A percentile compares a stretch with the other conserved stretches of the same genome.
These are phyloP conservation scores for Erysimum cheiri DNA, from an alignment of 441 rosid genomes.

Conservation along the genomic window DNA sequence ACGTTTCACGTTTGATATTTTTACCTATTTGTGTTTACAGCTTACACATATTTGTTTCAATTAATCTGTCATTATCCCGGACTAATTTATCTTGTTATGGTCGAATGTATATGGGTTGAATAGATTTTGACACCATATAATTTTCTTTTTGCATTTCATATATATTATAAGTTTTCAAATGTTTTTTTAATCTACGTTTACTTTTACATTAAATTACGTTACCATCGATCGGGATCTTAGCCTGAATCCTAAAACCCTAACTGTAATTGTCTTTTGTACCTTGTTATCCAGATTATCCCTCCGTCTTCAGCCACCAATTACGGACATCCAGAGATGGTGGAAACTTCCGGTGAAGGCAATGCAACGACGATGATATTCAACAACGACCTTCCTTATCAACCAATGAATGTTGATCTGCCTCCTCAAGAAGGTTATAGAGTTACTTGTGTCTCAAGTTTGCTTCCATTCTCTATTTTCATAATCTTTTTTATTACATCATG, in stretches of 20 bases:
- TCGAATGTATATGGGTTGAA: background rate
- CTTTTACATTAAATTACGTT: background rate
- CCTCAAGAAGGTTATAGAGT: constrained; percentile 22
- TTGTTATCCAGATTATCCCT: constrained; percentile 7
- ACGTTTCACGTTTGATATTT: background rate
- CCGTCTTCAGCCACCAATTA: constrained; percentile 4
- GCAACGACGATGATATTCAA: background rate
- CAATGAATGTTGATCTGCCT: background rate
- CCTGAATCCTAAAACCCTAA: background rate
- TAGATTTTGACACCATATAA: background rate
- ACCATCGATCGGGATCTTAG: background rate
- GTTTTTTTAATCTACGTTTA: background rate
- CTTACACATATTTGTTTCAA: background rate
- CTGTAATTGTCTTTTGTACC: constrained; percentile 1
- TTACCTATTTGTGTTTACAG: background rate
- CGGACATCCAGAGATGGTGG: background rate
- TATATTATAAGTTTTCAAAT: background rate
- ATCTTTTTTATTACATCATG: background rate
- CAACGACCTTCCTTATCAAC: constrained; percentile 7
- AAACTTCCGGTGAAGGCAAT: constrained; percentile 18
- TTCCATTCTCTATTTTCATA: background rate
- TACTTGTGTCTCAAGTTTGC: constrained; percentile 19
- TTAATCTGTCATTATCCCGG: background rate
- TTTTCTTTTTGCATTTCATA: background rate
- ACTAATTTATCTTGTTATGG: background rate